A percentile compares a stretch with the other conserved stretches of the same genome.
These are phyloP conservation scores for Neophaeococcomyces mojaviensis DNA, from an alignment of 2,329 filamentous ascomycete genomes.

Conservation along the genomic window DNA sequence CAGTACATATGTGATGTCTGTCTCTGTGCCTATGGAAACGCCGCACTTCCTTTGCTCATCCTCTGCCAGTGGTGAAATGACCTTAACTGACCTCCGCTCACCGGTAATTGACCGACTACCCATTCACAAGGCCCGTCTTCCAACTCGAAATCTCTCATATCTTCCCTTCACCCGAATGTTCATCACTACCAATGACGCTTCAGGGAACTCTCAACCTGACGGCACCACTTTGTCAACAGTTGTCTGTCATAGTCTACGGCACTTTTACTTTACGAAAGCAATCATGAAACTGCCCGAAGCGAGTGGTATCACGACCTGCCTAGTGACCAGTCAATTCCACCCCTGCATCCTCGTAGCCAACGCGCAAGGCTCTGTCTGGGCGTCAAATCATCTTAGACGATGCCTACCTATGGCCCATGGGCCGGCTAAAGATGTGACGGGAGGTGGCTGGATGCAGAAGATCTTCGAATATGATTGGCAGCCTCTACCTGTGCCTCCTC, in stretches of 20 bases:
- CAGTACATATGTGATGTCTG: slow-evolving; percentile 40
- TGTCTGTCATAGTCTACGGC: slow-evolving; percentile 17
- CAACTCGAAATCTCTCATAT: slow-evolving; percentile 44
- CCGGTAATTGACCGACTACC: slow-evolving; percentile 15
- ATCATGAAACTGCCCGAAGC: slow-evolving; percentile 39
- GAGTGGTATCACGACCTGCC: slow-evolving; percentile 28
- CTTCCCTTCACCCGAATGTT: slow-evolving; percentile 49
- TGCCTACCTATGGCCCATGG: slow-evolving; percentile 29
- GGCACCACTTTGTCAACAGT: slow-evolving; percentile 12
- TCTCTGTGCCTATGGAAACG: slow-evolving; percentile 42
- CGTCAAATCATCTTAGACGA: slow-evolving; percentile 46
- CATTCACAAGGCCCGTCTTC: slow-evolving; percentile 32
- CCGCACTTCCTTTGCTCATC: slow-evolving; percentile 47
- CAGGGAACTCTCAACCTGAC: slow-evolving; percentile 11
- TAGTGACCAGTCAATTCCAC: slow-evolving; percentile 38
- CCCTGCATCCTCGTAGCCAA: slow-evolving; percentile 47
- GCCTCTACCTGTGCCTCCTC: neutral
- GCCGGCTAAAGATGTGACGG: slow-evolving; percentile 33
- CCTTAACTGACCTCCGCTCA: slow-evolving; percentile 48
- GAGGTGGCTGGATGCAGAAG: slow-evolving; percentile 45
- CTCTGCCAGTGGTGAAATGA: slow-evolving; percentile 48
- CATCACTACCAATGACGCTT: slow-evolving; percentile 25
- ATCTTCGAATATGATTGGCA: slow-evolving; percentile 55
- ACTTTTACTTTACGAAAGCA: slow-evolving; percentile 32
- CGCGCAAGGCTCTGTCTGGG: slow-evolving; percentile 44